Conservation (phyloP, 106 monocot species). For the Dioscorea zingiberensis region DNA sequence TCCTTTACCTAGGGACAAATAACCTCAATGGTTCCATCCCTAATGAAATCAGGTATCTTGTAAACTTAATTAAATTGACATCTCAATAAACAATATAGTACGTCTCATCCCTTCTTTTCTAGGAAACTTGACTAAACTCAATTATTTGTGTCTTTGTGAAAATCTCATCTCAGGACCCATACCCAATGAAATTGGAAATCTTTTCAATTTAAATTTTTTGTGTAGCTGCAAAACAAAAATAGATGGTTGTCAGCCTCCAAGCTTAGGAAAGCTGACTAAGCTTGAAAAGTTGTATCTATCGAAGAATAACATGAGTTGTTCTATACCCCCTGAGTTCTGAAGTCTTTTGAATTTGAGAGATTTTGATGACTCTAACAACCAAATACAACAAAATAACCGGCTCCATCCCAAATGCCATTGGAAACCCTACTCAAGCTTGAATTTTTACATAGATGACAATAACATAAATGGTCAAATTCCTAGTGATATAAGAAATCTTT, state of each 20-base stretch:
- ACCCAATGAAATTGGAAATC: constrained; percentile 1
- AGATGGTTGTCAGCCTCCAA: too few relatives aligned
- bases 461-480: too few relatives aligned
- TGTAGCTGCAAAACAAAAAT: too few relatives aligned
- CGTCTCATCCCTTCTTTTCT: background rate
- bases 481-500: background rate
- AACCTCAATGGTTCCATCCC: background rate
- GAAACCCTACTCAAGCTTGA: constrained; percentile 6
- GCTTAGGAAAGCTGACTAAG: background rate
- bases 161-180: constrained; percentile 9
- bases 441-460: too few relatives aligned
- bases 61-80: too few relatives aligned
- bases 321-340: background rate
- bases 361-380: background rate
- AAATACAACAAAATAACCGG: constrained; percentile 7
- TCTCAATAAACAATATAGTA: too few relatives aligned
- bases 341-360: background rate
- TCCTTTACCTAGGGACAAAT: too few relatives aligned
- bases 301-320: background rate
- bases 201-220: background rate
- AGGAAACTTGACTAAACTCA: background rate
- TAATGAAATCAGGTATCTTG: background rate
- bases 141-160: background rate
- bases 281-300: background rate
- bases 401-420: constrained; percentile 1